Percentiles rank a stretch among this genome's conserved stretches.
Conservation (phyloP, 2,329 filamentous ascomycete genomes). For the Fusarium vanettenii region DNA sequence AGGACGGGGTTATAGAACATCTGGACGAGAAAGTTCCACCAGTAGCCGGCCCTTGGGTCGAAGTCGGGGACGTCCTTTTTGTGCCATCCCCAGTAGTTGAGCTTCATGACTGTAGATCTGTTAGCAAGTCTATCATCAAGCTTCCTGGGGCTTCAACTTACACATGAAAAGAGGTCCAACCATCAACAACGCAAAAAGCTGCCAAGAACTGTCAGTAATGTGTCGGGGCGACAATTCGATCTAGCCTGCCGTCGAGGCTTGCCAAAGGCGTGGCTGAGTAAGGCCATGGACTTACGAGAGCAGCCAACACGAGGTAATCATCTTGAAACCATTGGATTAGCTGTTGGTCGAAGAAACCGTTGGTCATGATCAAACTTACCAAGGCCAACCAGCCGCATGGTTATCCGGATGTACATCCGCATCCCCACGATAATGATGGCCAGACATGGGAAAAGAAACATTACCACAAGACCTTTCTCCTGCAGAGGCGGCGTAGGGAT, state of each 20-base stretch:
- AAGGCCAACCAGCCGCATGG: conserved; percentile 42
- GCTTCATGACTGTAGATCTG: conserved; percentile 39
- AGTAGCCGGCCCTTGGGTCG: conserved; percentile 33
- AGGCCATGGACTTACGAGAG: conserved; percentile 4
- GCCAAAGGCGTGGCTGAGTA: neutral
- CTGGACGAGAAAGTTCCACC: conserved; percentile 54
- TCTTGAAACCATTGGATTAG: conserved; percentile 3
- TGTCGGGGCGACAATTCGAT: neutral
- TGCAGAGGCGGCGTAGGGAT: conserved; percentile 50
- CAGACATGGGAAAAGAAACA: conserved; percentile 48
- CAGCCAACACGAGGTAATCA: conserved; percentile 26
- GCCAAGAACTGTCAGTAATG: neutral
- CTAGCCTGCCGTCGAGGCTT: neutral
- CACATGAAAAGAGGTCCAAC: conserved; percentile 33
- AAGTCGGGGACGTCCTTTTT: conserved; percentile 35
- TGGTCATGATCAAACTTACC: conserved; percentile 13
- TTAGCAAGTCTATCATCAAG: fast-evolving
- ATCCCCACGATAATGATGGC: conserved; percentile 42
- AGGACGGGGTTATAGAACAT: conserved; percentile 59
- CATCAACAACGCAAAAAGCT: conserved; percentile 33
- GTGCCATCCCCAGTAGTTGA: conserved; percentile 49
- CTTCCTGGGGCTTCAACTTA: neutral
- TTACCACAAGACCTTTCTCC: conserved; percentile 42
- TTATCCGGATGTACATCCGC: conserved; percentile 44
- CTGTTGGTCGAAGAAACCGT: neutral